Evolutionary conservation across 305 asterid species (phyloP), one percentile per base, ranked within the genome.

Genomic region (Nicotiana rustica): DNA sequence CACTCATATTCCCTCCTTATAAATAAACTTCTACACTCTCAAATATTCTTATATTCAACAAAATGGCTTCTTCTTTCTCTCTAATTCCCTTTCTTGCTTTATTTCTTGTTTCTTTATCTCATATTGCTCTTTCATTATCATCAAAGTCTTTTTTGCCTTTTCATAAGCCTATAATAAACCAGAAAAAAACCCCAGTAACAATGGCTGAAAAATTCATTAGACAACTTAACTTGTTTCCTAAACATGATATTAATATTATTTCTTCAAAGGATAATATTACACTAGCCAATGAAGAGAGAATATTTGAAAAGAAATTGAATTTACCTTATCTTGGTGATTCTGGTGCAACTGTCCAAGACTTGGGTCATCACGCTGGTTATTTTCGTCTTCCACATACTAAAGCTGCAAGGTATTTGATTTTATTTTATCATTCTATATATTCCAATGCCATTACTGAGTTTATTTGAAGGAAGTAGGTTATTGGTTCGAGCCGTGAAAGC

Each of bases 291-390:
- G 84, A 67, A 10, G 84, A 93, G 1, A 35, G 66, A 62, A 85
- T 94, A 19, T 92, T 92, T 4, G 97, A 94, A 41, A 94, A 91
- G 86, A 83, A 52, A 15, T 81, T 95, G 18, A 80, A 82, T 17
- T 86, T 92, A 56, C 89, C 93, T 19, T 76, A 82, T 66, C 44
- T 88, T 61, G 89, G 80, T 29, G 89, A 84, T 66, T 86, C 92
- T 5, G 91, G 86, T 44, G 52, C 85, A 21, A 78, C 91, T 70
- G 84, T 88, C 17, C 83, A 84, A 80, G 95, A 92, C 10, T 89
- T 92, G 86, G 94, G 94, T 47, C 97, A 95, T 81, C 95, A 89
- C 88, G 97, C 97, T 65, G 98, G 97, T 64, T 95, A 93, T 71
- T 93, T 85, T 61, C 85, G 69, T 6, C 92, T 95, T 19, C 85